Conservation (phyloP, 768 basidiomycete genomes). For the Gloeostereum incarnatum region DNA sequence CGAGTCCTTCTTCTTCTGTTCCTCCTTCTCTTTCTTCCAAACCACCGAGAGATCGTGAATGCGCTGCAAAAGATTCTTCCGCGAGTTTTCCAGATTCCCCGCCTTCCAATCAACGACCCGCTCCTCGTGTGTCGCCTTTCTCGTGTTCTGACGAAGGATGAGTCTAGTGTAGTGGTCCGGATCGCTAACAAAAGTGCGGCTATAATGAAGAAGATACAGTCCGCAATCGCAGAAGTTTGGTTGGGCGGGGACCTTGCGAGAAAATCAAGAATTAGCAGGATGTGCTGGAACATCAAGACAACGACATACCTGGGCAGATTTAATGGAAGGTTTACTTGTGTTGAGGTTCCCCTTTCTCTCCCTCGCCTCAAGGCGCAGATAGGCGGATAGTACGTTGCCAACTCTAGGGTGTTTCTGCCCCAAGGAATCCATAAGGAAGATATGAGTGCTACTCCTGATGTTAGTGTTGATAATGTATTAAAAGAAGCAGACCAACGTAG, state of each 20-base stretch:
- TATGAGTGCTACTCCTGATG: slow-evolving; percentile 72
- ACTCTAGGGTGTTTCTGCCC: slow-evolving; percentile 63
- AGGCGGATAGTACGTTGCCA: slow-evolving; percentile 47
- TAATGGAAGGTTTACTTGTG: slow-evolving; percentile 31
- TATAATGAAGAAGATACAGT: slow-evolving; percentile 83
- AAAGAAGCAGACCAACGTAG: not conserved
- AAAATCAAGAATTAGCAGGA: not conserved
- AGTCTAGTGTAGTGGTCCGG: slow-evolving; percentile 40
- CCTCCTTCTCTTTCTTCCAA: slow-evolving; percentile 37
- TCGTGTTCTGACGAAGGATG: slow-evolving; percentile 35
- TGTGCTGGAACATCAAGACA: not conserved
- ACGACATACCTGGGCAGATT: slow-evolving; percentile 31
- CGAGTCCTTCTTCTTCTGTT: slow-evolving; percentile 22
- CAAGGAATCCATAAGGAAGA: slow-evolving; percentile 89
- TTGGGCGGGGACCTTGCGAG: slow-evolving; percentile 71
- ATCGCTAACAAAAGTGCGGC: slow-evolving; percentile 61
- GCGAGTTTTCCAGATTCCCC: slow-evolving; percentile 43
- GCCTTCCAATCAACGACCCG: slow-evolving; percentile 37
- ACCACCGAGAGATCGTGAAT: slow-evolving; percentile 40
- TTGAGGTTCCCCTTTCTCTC: slow-evolving; percentile 48
- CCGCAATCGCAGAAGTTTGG: slow-evolving; percentile 92
- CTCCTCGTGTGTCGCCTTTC: slow-evolving; percentile 22
- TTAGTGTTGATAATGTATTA: too few species aligned
- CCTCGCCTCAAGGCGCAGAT: slow-evolving; percentile 69
- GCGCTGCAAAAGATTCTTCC: slow-evolving; percentile 31